phyloP scores from a whole-genome alignment of 352 stramenopile species.

The Pythium pyrilobum region DNA sequence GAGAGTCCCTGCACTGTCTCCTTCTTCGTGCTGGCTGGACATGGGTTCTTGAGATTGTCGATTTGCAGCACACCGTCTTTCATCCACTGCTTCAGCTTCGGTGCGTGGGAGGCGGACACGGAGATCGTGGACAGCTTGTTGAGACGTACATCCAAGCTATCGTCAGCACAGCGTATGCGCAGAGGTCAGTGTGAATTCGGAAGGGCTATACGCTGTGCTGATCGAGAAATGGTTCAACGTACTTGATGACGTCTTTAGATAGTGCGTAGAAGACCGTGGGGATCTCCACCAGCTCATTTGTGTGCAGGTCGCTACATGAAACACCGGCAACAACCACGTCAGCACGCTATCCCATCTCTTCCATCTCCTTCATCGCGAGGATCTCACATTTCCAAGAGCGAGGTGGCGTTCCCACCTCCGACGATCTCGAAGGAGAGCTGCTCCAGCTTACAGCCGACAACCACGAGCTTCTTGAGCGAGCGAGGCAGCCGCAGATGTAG shows the following conservation, averaged over 20 bases:
- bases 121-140: slow-evolving; percentile 35
- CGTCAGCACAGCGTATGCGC: no score
- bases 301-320: slow-evolving; percentile 34
- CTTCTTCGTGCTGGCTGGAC: background rate
- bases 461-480: slow-evolving; percentile 40
- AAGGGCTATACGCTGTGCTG: background rate
- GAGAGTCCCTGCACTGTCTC: slow-evolving; percentile 19
- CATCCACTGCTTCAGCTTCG: slow-evolving; percentile 29
- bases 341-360: background rate
- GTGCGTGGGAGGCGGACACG: slow-evolving; percentile 21
- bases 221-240: background rate
- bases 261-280: slow-evolving; percentile 23
- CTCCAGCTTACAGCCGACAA: slow-evolving; percentile 35
- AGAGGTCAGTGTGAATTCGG: no score
- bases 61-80: slow-evolving; percentile 24
- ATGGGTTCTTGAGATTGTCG: slow-evolving; percentile 22
- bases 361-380: background rate
- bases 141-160: slow-evolving; percentile 34
- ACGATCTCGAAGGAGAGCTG: slow-evolving; percentile 38
- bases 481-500: slow-evolving; percentile 40
- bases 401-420: slow-evolving; percentile 20
- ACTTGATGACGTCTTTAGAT: slow-evolving; percentile 15
- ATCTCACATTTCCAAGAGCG: slow-evolving; percentile 1
- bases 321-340: background rate
- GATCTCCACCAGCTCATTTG: slow-evolving; percentile 31